These are phyloP conservation scores for Lecanicillium sp. DNA, from an alignment of 2,329 filamentous ascomycete genomes.

Conservation along the genomic window DNA sequence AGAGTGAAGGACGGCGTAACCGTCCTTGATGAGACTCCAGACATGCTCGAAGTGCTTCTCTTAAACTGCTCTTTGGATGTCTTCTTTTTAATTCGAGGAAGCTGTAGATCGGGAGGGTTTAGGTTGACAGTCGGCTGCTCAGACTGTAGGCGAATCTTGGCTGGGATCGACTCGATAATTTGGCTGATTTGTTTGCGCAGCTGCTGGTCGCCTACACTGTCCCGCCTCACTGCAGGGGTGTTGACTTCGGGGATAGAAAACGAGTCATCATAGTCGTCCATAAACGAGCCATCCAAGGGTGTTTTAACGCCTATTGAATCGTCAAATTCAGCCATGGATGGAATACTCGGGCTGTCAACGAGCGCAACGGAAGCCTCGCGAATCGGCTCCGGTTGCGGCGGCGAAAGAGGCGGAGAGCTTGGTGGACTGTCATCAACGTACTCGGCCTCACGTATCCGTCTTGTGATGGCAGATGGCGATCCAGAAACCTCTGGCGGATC, in stretches of 20 bases:
- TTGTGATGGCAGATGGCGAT: conserved; percentile 27
- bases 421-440: conserved; percentile 36
- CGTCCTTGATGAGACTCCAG: conserved; percentile 45
- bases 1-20: conserved; percentile 61
- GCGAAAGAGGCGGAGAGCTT: conserved; percentile 35
- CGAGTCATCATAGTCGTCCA: conserved; percentile 38
- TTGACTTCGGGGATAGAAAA: conserved; percentile 22
- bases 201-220: conserved; percentile 50
- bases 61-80: conserved; percentile 33
- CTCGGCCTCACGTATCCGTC: conserved; percentile 21
- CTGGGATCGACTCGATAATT: conserved; percentile 69
- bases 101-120: conserved; percentile 49
- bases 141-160: conserved; percentile 65
- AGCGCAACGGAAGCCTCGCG: conserved; percentile 29
- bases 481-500: conserved; percentile 34
- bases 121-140: conserved; percentile 42
- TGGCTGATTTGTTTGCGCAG: conserved; percentile 74
- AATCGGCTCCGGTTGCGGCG: conserved; percentile 9
- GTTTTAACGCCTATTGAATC: conserved; percentile 29
- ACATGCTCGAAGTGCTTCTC: conserved; percentile 37
- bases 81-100: conserved; percentile 37
- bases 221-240: conserved; percentile 16
- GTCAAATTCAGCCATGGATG: conserved; percentile 31
- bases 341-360: conserved; percentile 36
- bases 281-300: conserved; percentile 33